These are phyloP conservation scores for Apiosordaria backusii DNA, from an alignment of 495 filamentous ascomycete genomes.

Conservation along the genomic window DNA sequence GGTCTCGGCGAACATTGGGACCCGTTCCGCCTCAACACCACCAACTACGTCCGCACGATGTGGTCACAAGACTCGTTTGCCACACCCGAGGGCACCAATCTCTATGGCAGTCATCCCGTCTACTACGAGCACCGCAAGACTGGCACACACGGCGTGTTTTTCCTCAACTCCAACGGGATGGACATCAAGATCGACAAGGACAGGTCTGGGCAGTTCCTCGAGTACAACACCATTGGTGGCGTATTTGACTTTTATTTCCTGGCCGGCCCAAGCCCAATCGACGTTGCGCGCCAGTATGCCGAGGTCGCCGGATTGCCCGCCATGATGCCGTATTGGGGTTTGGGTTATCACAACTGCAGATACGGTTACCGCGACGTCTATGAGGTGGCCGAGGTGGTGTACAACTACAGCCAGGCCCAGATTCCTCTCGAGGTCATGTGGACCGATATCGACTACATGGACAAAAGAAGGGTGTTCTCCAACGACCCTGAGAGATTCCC, in stretches of 20 bases:
- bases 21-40: constrained; percentile 64
- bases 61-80: constrained; percentile 75
- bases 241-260: constrained; percentile 84
- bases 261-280: constrained; percentile 65
- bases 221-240: constrained; percentile 81
- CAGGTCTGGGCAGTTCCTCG: constrained; percentile 65
- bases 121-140: constrained; percentile 73
- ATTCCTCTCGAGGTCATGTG: constrained; percentile 89
- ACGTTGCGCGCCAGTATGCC: constrained; percentile 71
- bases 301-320: constrained; percentile 63
- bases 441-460: constrained; percentile 86
- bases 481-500: constrained; percentile 72
- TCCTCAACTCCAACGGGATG: constrained; percentile 83
- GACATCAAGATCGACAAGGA: constrained; percentile 76
- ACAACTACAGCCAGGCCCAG: constrained; percentile 69
- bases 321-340: constrained; percentile 84
- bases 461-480: constrained; percentile 64
- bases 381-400: constrained; percentile 73
- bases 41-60: constrained; percentile 73
- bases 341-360: constrained; percentile 80
- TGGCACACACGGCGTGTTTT: constrained; percentile 78
- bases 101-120: constrained; percentile 81
- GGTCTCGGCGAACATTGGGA: constrained; percentile 80
- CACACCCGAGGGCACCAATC: constrained; percentile 52
- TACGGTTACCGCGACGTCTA: constrained; percentile 78